Evolutionary conservation across 345 rosid species (phyloP).

Genomic region (Salix caprea): DNA sequence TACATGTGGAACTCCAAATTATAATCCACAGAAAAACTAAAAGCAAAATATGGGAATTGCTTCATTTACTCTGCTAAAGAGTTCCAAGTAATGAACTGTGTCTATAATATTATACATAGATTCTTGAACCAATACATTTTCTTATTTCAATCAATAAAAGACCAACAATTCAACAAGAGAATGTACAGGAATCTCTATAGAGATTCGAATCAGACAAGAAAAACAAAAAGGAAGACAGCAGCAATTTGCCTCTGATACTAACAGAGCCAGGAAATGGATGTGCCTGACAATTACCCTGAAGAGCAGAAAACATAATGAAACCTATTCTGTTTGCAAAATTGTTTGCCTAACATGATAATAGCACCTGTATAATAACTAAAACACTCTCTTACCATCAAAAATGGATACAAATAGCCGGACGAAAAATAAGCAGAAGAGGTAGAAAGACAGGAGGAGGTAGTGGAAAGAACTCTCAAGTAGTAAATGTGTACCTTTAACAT

Average conservation of each 20-base stretch:
- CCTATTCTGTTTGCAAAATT: too few relatives aligned
- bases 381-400: background rate
- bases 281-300: too few relatives aligned
- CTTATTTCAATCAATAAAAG: too few relatives aligned
- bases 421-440: background rate
- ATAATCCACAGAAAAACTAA: background rate
- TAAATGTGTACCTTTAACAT: slow-evolving; percentile 11
- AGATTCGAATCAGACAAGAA: background rate
- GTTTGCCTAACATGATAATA: too few relatives aligned
- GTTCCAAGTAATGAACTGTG: background rate
- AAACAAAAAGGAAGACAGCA: background rate
- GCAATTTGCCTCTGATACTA: too few relatives aligned
- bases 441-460: background rate
- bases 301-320: too few relatives aligned
- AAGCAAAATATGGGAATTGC: background rate
- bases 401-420: background rate
- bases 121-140: too few relatives aligned
- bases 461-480: background rate
- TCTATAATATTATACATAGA: background rate
- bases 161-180: background rate
- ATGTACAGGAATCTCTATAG: background rate
- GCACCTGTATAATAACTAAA: background rate
- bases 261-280: too few relatives aligned
- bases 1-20: background rate
- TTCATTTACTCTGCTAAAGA: background rate